Base-by-base conservation (phyloP, 2,329 filamentous ascomycete species). In the Aspergillus udagawae region DNA sequence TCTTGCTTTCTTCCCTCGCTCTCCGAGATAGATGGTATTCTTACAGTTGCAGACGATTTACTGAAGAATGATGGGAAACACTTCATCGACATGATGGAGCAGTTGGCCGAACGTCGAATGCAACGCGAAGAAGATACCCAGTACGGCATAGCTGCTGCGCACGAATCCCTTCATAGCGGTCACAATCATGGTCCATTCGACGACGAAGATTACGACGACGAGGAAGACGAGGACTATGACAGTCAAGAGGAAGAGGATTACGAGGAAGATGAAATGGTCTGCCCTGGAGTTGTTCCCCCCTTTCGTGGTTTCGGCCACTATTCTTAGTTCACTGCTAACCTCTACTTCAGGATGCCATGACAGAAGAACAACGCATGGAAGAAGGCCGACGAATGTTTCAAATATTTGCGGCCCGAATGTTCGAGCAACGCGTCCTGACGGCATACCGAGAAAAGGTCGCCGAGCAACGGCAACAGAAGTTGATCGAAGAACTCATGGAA, bases 21-120 rank as follows among this genome's bases (percentile, higher is more conserved):
- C 23, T 52, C 53, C 41, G 21, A 50, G 65, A 61, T 68, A 80
- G 92, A 94, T 81, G 95, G 94, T 73, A 97, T 99, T 76, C 86
- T 99, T 73, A 99, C 94, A 65, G 94, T 99, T 71, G 94, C 94
- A 74, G 94, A 99, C 80, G 94, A 99, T 78, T 83, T 99, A 64
- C 84, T 99, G 62, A 97, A 97, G 77, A 99, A 99, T 77, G 94
- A 99, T 76, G 94, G 94, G 69, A 96, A 96, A 77, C 96, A 96
- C 72, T 99, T 99, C 79, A 99, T 99, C 76, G 94, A 99, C 75
- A 99, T 99, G 94, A 99, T 99, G 94, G 94, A 99, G 75, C 93
- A 97, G 78, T 84, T 99, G 67, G 94, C 94, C 41, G 94, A 99
- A 78, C 90, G 93, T 68, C 86, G 94, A 67, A 97, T 99, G 93